Conservation (phyloP, 2,329 filamentous ascomycete genomes). For the Fusarium succisae region DNA sequence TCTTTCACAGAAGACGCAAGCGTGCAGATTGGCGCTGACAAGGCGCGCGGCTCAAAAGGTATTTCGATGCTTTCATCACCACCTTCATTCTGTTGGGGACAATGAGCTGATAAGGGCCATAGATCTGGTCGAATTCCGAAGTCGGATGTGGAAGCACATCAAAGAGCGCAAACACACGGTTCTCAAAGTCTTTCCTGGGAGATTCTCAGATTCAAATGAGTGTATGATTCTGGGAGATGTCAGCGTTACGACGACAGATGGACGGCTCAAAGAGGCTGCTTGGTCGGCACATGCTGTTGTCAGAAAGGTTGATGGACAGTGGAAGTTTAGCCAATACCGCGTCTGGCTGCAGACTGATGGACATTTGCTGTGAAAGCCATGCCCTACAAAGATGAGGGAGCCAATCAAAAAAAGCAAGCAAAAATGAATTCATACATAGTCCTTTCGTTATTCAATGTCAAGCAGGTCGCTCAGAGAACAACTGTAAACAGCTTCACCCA, state of each 20-base stretch:
- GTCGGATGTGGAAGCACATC: conserved; percentile 56
- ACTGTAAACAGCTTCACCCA: conserved; percentile 3
- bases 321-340: conserved; percentile 48
- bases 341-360: conserved; percentile 46
- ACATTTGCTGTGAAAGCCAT: conserved; percentile 14
- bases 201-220: conserved; percentile 42
- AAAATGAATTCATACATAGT: conserved; percentile 21
- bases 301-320: conserved; percentile 42
- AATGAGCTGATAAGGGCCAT: conserved; percentile 1
- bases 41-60: conserved; percentile 50
- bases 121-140: conserved; percentile 55
- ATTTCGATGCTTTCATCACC: background rate
- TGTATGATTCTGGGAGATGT: conserved; percentile 48
- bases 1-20: conserved; percentile 54
- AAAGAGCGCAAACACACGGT: conserved; percentile 53
- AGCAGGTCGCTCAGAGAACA: background rate
- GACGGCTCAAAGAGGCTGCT: conserved; percentile 36
- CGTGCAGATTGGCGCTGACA: conserved; percentile 53
- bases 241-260: conserved; percentile 42
- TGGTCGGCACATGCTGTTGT: conserved; percentile 48
- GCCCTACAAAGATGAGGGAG: background rate
- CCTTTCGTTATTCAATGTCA: conserved; percentile 12
- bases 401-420: background rate
- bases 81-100: background rate
- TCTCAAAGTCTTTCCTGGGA: conserved; percentile 54